Evolutionary conservation across 2,329 filamentous ascomycete species (phyloP).

Genomic region (Penicillium sp.): DNA sequence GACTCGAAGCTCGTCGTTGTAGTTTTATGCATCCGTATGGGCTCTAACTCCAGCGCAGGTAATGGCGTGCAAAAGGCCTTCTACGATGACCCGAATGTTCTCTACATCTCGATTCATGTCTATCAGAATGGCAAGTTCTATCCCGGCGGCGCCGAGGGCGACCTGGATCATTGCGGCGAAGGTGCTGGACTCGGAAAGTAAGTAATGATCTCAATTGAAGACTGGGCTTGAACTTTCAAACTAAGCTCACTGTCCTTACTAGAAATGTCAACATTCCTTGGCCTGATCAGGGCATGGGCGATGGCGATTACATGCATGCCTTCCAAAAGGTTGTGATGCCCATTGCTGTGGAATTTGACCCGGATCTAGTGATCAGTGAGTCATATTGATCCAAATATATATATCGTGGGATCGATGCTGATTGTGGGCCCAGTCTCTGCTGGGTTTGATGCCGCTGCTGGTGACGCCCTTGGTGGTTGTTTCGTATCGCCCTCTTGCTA

Average conservation of each 20-base stretch:
- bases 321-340: slow-evolving; percentile 97
- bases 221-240: not conserved
- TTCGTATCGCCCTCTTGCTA: slow-evolving; percentile 89
- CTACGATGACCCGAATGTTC: slow-evolving; percentile 86
- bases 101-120: slow-evolving; percentile 93
- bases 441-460: slow-evolving; percentile 91
- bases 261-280: slow-evolving; percentile 65
- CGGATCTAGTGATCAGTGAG: slow-evolving; percentile 75
- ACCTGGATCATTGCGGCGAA: slow-evolving; percentile 54
- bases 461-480: slow-evolving; percentile 87
- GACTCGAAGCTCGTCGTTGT: not conserved
- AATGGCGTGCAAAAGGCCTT: slow-evolving; percentile 97
- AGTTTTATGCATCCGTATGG: not conserved
- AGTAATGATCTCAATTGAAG: slow-evolving; percentile 6
- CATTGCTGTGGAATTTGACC: slow-evolving; percentile 85
- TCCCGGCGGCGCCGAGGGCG: slow-evolving; percentile 57
- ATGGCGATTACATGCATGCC: slow-evolving; percentile 92
- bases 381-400: not conserved
- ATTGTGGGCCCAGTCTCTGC: slow-evolving; percentile 60
- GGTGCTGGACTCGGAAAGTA: slow-evolving; percentile 53
- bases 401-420: slow-evolving; percentile 1
- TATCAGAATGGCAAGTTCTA: slow-evolving; percentile 82
- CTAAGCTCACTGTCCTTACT: slow-evolving; percentile 8
- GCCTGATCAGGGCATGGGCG: slow-evolving; percentile 72
- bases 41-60: slow-evolving; percentile 46